Evolutionary conservation across 2,329 filamentous ascomycete genomes (phyloP).

Genomic region (Penicillium janthinellum): DNA sequence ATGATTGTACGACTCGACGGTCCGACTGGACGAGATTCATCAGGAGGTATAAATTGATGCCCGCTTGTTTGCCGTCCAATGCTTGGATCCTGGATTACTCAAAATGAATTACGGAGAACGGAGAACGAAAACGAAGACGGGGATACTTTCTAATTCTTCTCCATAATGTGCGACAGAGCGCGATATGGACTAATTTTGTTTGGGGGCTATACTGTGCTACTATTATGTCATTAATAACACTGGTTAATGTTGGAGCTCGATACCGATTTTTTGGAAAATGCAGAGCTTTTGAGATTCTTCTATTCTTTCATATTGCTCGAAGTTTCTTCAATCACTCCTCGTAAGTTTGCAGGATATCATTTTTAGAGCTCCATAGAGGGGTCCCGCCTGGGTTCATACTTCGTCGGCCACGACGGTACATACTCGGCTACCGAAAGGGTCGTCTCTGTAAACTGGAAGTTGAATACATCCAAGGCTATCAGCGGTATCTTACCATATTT

Average conservation of each 20-base stretch:
- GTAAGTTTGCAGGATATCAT: not conserved
- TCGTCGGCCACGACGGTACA: too few relatives aligned
- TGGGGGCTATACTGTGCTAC: slow-evolving; percentile 1
- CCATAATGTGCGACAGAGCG: slow-evolving; percentile 4
- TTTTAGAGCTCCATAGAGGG: too few relatives aligned
- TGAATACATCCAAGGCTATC: too few relatives aligned
- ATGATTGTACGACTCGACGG: slow-evolving; percentile 13
- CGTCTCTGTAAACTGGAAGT: not conserved
- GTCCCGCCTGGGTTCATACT: too few relatives aligned
- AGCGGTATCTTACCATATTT: too few relatives aligned
- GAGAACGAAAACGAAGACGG: not conserved
- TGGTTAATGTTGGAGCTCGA: slow-evolving; percentile 8
- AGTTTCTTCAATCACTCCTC: not conserved
- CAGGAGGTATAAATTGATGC: not conserved
- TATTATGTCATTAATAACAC: slow-evolving; percentile 16
- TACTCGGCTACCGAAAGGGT: not conserved
- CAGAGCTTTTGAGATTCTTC: not conserved
- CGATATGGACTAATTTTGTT: not conserved
- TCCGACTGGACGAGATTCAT: not conserved
- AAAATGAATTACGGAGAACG: slow-evolving; percentile 3
- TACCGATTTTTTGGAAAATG: slow-evolving; percentile 9
- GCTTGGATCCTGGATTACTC: not conserved
- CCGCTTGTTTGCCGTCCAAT: not conserved
- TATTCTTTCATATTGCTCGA: not conserved
- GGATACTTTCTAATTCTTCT: not conserved